Conservation (phyloP, 352 stramenopile genomes). For the Phytophthora megakarya region DNA sequence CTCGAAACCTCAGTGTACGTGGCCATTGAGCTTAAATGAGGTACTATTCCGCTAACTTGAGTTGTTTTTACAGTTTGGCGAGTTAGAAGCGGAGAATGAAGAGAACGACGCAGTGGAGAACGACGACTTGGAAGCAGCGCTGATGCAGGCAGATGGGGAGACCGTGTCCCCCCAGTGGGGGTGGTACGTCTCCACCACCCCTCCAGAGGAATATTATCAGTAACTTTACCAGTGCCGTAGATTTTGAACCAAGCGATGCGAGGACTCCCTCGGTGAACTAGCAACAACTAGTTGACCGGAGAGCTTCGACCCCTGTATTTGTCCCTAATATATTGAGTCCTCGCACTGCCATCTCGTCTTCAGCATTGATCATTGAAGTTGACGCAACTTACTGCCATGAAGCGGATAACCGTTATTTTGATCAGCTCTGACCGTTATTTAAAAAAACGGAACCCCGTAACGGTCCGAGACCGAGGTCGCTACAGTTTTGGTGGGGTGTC, state of each 20-base stretch:
- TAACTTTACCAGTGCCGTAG: constrained; percentile 33
- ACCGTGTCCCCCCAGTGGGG: constrained; percentile 73
- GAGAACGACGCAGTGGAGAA: constrained; percentile 17
- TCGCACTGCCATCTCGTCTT: constrained; percentile 11
- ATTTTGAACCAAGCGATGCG: constrained; percentile 30
- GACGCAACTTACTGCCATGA: not conserved
- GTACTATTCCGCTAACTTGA: constrained; percentile 8
- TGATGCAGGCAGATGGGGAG: constrained; percentile 48
- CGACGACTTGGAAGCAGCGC: constrained; percentile 17
- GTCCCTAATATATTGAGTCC: constrained; percentile 40
- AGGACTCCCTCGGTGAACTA: constrained; percentile 30
- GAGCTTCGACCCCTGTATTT: constrained; percentile 20
- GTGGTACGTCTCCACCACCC: constrained; percentile 84
- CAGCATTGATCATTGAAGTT: not conserved
- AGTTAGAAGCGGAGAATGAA: constrained; percentile 35
- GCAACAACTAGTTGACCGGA: no score
- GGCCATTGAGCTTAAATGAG: not conserved
- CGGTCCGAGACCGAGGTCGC: no score
- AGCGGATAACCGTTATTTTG: no score
- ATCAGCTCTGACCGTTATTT: no score
- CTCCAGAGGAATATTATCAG: constrained; percentile 72
- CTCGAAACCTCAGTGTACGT: constrained; percentile 43
- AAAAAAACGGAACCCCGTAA: not conserved
- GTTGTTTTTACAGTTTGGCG: constrained; percentile 35
- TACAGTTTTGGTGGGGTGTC: no score